Evolutionary conservation across 306 rosid species (phyloP).

Genomic region (Parietaria judaica): DNA sequence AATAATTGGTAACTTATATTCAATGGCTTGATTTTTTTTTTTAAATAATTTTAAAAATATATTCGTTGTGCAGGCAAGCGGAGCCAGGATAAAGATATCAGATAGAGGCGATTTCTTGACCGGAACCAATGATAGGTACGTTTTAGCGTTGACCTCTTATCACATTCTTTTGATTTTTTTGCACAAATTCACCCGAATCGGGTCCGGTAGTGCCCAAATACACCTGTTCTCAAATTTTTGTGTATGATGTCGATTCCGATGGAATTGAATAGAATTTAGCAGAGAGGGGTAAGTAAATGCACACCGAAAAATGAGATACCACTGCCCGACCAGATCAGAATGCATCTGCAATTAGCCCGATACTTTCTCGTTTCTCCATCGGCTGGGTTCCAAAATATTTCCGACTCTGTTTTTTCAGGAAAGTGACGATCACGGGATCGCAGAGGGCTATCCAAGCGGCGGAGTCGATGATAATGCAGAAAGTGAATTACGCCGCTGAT

Average conservation of each 20-base stretch:
- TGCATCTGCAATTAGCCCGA: too few species aligned
- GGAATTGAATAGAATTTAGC: too few species aligned
- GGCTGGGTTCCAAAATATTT: not conserved
- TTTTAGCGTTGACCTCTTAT: not conserved
- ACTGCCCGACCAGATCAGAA: too few species aligned
- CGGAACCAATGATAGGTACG: constrained; percentile 92
- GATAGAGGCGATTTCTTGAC: constrained; percentile 95
- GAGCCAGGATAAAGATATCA: constrained; percentile 98
- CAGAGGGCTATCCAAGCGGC: constrained; percentile 87
- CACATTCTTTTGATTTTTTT: too few species aligned
- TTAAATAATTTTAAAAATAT: constrained; percentile 21
- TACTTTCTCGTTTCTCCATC: not conserved
- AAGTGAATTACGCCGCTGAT: constrained; percentile 84
- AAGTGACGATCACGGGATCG: constrained; percentile 93
- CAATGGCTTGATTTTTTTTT: constrained; percentile 9
- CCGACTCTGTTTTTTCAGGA: constrained; percentile 41
- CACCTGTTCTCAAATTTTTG: too few species aligned
- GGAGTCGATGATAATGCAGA: constrained; percentile 88
- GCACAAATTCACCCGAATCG: too few species aligned
- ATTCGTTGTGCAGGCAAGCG: constrained; percentile 57
- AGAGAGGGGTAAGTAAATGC: too few species aligned
- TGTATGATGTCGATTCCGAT: too few species aligned
- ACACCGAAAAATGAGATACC: too few species aligned
- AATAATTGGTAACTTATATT: constrained; percentile 10
- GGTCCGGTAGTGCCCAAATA: too few species aligned